Evolutionary conservation across 2,329 filamentous ascomycete genomes (phyloP), one percentile per base, ranked within the genome.

Genomic region (Orbilia brochopaga): DNA sequence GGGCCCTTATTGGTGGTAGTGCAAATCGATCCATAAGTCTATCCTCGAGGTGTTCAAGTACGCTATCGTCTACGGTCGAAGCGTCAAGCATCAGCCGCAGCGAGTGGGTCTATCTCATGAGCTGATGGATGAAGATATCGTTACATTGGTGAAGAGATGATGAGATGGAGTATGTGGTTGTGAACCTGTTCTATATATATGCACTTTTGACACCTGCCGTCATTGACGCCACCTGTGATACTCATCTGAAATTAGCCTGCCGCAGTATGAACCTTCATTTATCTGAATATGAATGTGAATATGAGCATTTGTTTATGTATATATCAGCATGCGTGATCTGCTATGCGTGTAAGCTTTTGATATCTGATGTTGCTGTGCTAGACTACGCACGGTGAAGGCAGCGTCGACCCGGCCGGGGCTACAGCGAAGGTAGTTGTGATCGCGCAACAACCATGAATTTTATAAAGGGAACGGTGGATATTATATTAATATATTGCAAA

Each of bases 81-180:
- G 92, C 63, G 93, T 97, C 76, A 97, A 97, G 85, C 94, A 99
- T 82, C 94, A 97, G 82, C 94, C 94, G 75, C 94, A 99, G 82
- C 87, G 92, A 78, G 94, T 97, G 74, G 94, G 94, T 55, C 85
- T 99, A 75, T 83, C 86, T 59, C 94, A 99, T 80, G 91, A 96
- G 83, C 84, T 99, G 78, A 91, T 87, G 66, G 94, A 99, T 80
- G 94, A 99, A 82, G 94, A 99, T 82, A 96, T 99, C 81, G 91
- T 91, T 93, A 84, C 82, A 88, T 83, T 63, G 2, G 60, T 63
- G 2, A 69, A 69, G 35, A 69, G 65, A 63, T 69, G 61, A 32
- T 42, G 37, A 42, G n/a, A 13, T n/a, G n/a, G n/a, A n/a, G n/a
- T n/a, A n/a, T n/a, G n/a, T n/a, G n/a, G n/a, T n/a, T n/a, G n/a